Evolutionary conservation across 1,284 basidiomycete genomes (phyloP), one percentile per base, ranked within the genome.

Genomic region (Ganoderma sinense): DNA sequence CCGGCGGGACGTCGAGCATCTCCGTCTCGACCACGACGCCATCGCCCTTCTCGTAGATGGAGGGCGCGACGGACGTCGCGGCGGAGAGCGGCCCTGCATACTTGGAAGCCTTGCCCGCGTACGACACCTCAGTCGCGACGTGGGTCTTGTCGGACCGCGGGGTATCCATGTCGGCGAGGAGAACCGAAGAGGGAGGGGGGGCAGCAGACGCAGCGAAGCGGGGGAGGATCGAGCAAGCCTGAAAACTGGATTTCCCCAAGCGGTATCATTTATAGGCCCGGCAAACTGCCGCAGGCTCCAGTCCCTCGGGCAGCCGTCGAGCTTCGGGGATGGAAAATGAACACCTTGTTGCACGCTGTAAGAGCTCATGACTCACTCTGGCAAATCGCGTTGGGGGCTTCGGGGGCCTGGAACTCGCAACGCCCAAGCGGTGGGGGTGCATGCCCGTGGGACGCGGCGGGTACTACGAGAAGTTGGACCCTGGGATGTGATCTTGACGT

Each of bases 141-240:
- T 72, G 71, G 55, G 74, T 76, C 55, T 70, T 75, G 43, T 75
- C 75, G 20, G 74, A 75, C 67, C 67, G 59, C 18, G 75, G 75
- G 36, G 74, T 75, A 40, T 76, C 75, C 75, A 76, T 76, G 53
- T 26, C 20, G 66, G 31, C 48, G 33, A 41, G 7, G 51, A 64
- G 31, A 66, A 45, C 53, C 41, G 40, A 43, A 61, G 55, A 16
- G 23, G 61, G 31, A 64, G 65, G 65, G 29, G 66, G 63, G 36
- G 66, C 8, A 56, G 61, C 11, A 45, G 62, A 66, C 51, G 29
- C 33, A 51, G 55, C 36, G 43, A 62, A 56, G 65, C 60, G 29
- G 48, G 63, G 66, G 33, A 16, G 33, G 31, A 23, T 39, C 43
- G 13, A 61, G n/a, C 23, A 61, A 29, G 14, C 23, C 39, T 26